Base-by-base conservation (phyloP, 2,329 filamentous ascomycete species). In the Pseudogymnoascus sp. region DNA sequence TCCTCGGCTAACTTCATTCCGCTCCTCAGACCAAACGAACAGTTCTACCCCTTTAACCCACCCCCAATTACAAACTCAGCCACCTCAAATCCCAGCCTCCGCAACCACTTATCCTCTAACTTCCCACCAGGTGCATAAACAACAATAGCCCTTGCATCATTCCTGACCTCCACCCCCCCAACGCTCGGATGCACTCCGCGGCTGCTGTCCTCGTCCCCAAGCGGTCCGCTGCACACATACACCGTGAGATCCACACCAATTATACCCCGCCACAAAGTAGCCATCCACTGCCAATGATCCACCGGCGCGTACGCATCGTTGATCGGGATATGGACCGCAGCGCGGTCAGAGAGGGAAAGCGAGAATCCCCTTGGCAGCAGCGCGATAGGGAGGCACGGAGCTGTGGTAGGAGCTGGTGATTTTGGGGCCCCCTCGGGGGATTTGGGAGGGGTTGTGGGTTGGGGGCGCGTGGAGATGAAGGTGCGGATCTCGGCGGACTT, bases 271-370 rank as follows among this genome's bases (percentile, higher is more conserved):
- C 93, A 97, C 20, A 97, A 81, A 43, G 89, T 93, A 35, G 93
- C 93, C 79, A 94, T 91, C 93, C 93, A 97, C 73, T 95, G 89
- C 91, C 93, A 97, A 75, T 97, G 93, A 68, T 96, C 91, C n/a
- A 89, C 81, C 0, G 89, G 86, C 14, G 85, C 82, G 72, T 95
- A 96, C 6, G 81, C 79, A 70, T 96, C 91, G 16, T 80, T 77
- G 66, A 95, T 91, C 1, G 89, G 87, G 43, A 92, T 85, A 12
- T 80, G 78, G 60, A 83, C 84, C 1, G 91, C 89, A 71, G 88
- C 93, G 57, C 80, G 78, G 71, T 97, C 89, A 1, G 90, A 87
- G 0, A 88, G 82, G 11, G 87, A 88, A 39, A 97, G 82, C 64
- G 91, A 90, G 74, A 91, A 97, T 20, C 89, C 84, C n/a, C 75